phyloP scores from a whole-genome alignment of 352 stramenopile genomes.

The Globisporangium orthogonon region DNA sequence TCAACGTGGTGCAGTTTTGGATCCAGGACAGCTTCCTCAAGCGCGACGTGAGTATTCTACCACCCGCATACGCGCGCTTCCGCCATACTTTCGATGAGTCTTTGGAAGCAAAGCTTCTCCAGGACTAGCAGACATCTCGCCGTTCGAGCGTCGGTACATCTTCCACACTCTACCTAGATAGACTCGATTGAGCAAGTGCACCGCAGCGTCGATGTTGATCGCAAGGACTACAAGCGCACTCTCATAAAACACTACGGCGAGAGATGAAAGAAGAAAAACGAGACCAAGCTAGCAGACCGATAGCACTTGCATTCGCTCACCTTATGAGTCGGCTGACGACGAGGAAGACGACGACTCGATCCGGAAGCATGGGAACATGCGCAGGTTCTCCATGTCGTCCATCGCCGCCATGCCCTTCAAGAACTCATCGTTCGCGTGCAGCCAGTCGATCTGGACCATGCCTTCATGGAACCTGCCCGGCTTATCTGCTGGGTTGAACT shows the following conservation, averaged over 20 bases:
- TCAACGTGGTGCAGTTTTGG: constrained; percentile 85
- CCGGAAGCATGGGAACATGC: constrained; percentile 26
- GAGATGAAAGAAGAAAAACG: background rate
- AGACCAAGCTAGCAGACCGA: background rate
- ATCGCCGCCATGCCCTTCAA: constrained; percentile 21
- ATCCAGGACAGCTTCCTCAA: constrained; percentile 85
- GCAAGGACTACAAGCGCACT: background rate
- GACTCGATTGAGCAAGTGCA: too few relatives aligned
- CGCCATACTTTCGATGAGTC: constrained; percentile 62
- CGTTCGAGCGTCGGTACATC: background rate
- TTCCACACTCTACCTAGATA: background rate
- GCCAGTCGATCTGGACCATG: constrained; percentile 19
- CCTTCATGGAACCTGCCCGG: constrained; percentile 19
- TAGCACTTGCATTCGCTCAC: background rate
- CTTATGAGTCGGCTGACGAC: background rate
- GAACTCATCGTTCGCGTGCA: constrained; percentile 19
- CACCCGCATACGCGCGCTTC: constrained; percentile 50
- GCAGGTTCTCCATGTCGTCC: constrained; percentile 26
- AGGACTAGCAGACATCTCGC: constrained; percentile 13
- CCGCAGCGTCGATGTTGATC: background rate
- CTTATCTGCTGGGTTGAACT: constrained; percentile 31
- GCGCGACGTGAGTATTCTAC: constrained; percentile 55
- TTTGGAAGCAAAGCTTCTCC: constrained; percentile 58
- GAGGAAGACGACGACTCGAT: constrained; percentile 3
- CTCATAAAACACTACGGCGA: background rate